Percentiles rank a stretch among this genome's conserved stretches.
These are phyloP conservation scores for Termitomyces eurrhizus DNA, from an alignment of 768 basidiomycete species.

Conservation along the genomic window DNA sequence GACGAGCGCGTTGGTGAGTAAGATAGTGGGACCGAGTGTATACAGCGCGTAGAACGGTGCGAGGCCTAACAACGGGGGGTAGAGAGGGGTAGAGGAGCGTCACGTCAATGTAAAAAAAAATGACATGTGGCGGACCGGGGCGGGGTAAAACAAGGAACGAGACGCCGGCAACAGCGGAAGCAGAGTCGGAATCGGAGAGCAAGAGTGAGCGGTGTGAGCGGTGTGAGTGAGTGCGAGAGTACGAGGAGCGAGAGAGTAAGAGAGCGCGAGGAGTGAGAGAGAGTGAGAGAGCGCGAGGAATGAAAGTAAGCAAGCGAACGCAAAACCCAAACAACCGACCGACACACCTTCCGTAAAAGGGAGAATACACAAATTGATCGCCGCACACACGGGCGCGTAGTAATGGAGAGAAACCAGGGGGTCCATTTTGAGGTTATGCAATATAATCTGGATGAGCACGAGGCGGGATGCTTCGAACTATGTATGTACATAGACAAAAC, in stretches of 20 bases:
- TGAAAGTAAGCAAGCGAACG: background rate
- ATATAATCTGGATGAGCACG: slow-evolving; percentile 92
- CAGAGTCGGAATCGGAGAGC: too few species aligned
- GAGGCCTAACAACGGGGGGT: slow-evolving; percentile 23
- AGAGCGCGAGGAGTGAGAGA: too few species aligned
- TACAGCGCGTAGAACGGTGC: slow-evolving; percentile 77
- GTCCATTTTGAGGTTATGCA: slow-evolving; percentile 97
- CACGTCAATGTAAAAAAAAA: too few species aligned
- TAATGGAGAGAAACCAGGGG: slow-evolving; percentile 94
- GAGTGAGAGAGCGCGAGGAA: too few species aligned
- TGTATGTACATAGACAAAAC: background rate
- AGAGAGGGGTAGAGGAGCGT: background rate
- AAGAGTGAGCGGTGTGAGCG: background rate
- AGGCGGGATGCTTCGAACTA: slow-evolving; percentile 90
- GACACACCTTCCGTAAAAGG: slow-evolving; percentile 84
- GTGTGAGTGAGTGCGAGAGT: too few species aligned
- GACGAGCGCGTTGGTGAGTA: slow-evolving; percentile 79
- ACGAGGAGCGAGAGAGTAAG: too few species aligned
- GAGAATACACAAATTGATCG: slow-evolving; percentile 79
- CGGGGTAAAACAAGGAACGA: too few species aligned
- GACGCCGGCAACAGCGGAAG: too few species aligned
- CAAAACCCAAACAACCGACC: background rate
- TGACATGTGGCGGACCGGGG: too few species aligned
- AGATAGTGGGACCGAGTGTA: slow-evolving; percentile 61
- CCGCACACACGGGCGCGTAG: slow-evolving; percentile 93